Conservation (phyloP, 2,329 filamentous ascomycete species). For the Thelonectria blattea region DNA sequence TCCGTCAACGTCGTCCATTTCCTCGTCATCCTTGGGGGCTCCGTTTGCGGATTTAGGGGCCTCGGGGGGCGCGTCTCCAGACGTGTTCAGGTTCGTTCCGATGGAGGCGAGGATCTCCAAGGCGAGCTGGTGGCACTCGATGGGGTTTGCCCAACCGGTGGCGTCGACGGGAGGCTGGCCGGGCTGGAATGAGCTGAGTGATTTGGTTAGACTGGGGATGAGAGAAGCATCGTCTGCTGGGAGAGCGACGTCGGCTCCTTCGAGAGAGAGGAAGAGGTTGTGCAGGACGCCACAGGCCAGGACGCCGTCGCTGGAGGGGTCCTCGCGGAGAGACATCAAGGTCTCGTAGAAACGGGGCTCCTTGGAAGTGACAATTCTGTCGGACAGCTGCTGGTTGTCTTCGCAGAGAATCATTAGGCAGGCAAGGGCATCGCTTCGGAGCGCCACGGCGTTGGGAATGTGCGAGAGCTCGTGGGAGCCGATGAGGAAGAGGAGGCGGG, state of each 20-base stretch:
- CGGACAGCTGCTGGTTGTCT: slow-evolving; percentile 61
- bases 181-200: slow-evolving; percentile 37
- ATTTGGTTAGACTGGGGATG: slow-evolving; percentile 46
- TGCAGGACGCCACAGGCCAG: slow-evolving; percentile 67
- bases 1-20: slow-evolving; percentile 47
- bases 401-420: slow-evolving; percentile 66
- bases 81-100: slow-evolving; percentile 62
- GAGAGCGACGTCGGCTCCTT: slow-evolving; percentile 33
- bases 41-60: slow-evolving; percentile 40
- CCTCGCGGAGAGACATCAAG: slow-evolving; percentile 55
- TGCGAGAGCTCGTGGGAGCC: slow-evolving; percentile 51
- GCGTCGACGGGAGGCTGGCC: slow-evolving; percentile 40
- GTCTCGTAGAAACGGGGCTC: slow-evolving; percentile 54
- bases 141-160: slow-evolving; percentile 47
- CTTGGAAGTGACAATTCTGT: slow-evolving; percentile 59
- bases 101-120: slow-evolving; percentile 70
- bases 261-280: slow-evolving; percentile 61
- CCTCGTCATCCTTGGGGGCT: slow-evolving; percentile 47
- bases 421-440: slow-evolving; percentile 56
- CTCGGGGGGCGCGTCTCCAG: slow-evolving; percentile 45
- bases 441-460: slow-evolving; percentile 48
- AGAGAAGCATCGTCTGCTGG: slow-evolving; percentile 44
- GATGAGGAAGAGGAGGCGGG: slow-evolving; percentile 61
- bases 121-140: slow-evolving; percentile 59
- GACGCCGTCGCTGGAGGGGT: slow-evolving; percentile 56